Conservation (phyloP, 2,329 filamentous ascomycete species). For the Delphinella strobiligena region DNA sequence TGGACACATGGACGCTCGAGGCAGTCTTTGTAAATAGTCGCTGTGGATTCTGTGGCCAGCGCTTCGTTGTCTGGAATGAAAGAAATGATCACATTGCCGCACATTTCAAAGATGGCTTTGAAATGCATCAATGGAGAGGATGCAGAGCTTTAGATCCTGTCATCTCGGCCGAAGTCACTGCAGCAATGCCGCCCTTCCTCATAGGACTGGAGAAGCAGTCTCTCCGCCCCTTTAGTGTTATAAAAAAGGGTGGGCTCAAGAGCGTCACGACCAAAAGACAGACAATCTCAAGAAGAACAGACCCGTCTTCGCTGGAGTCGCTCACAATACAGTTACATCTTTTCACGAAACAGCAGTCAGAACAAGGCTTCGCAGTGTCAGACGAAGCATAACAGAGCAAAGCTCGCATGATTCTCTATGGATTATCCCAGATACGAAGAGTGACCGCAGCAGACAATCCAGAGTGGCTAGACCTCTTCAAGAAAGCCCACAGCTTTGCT, state of each 20-base stretch:
- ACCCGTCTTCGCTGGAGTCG: constrained; percentile 37
- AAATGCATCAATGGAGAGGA: constrained; percentile 44
- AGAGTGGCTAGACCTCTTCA: constrained; percentile 37
- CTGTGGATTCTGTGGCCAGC: constrained; percentile 41
- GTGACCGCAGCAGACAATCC: constrained; percentile 27
- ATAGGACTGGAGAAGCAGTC: constrained; percentile 35
- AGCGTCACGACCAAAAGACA: no score
- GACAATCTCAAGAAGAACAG: no score
- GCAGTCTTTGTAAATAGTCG: constrained; percentile 41
- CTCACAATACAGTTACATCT: constrained; percentile 33
- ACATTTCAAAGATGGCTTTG: constrained; percentile 41
- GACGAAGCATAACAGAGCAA: constrained; percentile 39
- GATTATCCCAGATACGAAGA: constrained; percentile 36
- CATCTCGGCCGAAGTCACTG: constrained; percentile 36
- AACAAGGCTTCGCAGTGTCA: constrained; percentile 28
- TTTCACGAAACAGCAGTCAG: constrained; percentile 28
- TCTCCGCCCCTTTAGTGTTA: constrained; percentile 33
- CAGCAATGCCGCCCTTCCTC: constrained; percentile 40
- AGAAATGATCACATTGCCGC: constrained; percentile 41
- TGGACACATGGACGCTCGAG: constrained; percentile 53
- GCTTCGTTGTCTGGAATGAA: constrained; percentile 38
- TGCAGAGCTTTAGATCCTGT: constrained; percentile 39
- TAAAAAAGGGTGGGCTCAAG: no score
- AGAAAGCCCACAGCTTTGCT: constrained; percentile 34
- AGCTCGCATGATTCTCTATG: constrained; percentile 34